Conservation (phyloP, 2,329 filamentous ascomycete genomes). For the Ceratocystis harringtonii region DNA sequence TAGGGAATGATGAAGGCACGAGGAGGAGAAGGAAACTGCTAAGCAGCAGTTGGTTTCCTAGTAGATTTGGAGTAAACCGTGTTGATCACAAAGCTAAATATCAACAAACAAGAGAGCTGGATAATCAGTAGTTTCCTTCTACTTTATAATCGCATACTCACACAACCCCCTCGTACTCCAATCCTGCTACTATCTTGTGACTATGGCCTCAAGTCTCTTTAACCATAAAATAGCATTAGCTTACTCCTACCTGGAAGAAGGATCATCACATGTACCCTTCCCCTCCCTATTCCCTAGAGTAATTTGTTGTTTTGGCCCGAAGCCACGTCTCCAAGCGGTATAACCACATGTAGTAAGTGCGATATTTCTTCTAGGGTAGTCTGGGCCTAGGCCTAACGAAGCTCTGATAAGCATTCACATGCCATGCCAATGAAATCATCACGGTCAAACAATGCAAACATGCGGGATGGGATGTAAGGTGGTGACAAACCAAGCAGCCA, state of each 20-base stretch:
- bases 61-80: too few species aligned
- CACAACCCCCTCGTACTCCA: too few species aligned
- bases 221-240: too few species aligned
- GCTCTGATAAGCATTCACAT: neutral
- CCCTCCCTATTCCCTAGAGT: neutral
- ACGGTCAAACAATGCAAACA: neutral
- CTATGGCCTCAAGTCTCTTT: neutral
- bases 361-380: neutral
- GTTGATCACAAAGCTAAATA: too few species aligned
- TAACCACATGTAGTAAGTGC: neutral
- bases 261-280: neutral
- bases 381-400: neutral
- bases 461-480: neutral
- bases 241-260: neutral
- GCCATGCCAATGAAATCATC: neutral
- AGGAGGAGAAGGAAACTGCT: too few species aligned
- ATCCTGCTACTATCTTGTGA: neutral
- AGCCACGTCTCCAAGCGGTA: neutral
- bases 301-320: neutral
- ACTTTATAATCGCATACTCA: too few species aligned
- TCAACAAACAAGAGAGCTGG: too few species aligned
- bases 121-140: too few species aligned
- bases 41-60: too few species aligned
- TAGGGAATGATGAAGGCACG: neutral
- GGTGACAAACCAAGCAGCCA: neutral